Evolutionary conservation across 768 basidiomycete species (phyloP).

Genomic region (Rhizopogon vinicolor): DNA sequence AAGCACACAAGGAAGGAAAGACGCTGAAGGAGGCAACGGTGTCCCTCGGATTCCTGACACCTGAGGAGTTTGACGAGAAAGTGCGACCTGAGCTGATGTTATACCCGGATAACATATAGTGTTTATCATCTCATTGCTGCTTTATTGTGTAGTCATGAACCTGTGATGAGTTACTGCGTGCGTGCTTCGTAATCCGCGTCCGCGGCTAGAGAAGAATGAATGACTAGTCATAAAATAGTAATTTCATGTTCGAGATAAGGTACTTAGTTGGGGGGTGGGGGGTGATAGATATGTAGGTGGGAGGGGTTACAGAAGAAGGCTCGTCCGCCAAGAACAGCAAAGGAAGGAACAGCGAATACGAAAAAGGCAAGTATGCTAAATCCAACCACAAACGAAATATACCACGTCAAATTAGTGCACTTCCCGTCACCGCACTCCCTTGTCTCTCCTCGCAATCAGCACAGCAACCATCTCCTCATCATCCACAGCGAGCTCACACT

Average conservation of each 20-base stretch:
- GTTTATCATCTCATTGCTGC: not conserved
- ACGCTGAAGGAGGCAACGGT: conserved; percentile 96
- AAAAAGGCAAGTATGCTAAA: conserved; percentile 27
- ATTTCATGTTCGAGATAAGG: not conserved
- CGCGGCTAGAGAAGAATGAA: not conserved
- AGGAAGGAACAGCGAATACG: conserved; percentile 19
- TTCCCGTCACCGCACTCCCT: conserved; percentile 28
- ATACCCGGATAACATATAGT: conserved; percentile 52
- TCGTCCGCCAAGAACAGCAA: conserved; percentile 23
- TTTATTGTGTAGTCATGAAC: not conserved
- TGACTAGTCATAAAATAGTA: not conserved
- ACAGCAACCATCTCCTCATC: conserved; percentile 13
- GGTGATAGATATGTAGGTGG: not conserved
- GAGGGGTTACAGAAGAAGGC: not conserved
- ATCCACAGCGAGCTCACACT: not conserved
- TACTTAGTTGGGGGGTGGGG: not conserved
- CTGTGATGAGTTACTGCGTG: not conserved
- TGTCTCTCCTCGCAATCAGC: conserved; percentile 13
- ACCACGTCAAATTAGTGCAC: conserved; percentile 20
- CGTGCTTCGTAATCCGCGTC: not conserved
- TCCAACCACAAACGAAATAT: conserved; percentile 30
- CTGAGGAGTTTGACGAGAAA: conserved; percentile 92
- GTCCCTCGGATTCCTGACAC: conserved; percentile 75
- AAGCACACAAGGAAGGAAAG: conserved; percentile 98
- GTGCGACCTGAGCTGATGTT: conserved; percentile 92